Evolutionary conservation across 2,329 filamentous ascomycete genomes (phyloP).

Genomic region (Arachnopeziza araneosa): DNA sequence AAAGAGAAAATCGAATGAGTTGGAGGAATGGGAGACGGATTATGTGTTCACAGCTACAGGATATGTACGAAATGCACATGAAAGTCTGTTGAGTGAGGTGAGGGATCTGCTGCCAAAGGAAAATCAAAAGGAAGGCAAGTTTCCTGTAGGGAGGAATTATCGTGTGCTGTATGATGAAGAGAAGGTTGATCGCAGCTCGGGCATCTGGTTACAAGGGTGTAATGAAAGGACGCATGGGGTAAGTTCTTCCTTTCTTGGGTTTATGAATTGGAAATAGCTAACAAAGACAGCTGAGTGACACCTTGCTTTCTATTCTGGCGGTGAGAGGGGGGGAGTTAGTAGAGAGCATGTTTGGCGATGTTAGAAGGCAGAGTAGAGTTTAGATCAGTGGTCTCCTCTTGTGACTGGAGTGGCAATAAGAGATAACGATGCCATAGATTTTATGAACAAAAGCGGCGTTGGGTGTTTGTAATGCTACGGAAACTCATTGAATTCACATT

Average conservation of each 20-base stretch:
- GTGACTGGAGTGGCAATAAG: no score
- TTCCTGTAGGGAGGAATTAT: constrained; percentile 74
- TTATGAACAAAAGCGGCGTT: no score
- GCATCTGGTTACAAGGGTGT: constrained; percentile 90
- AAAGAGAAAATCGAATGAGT: constrained; percentile 16
- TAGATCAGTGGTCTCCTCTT: no score
- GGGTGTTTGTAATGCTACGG: no score
- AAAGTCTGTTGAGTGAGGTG: constrained; percentile 66
- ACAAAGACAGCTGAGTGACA: constrained; percentile 62
- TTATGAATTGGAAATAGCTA: not conserved
- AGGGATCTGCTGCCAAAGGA: constrained; percentile 59
- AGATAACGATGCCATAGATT: no score
- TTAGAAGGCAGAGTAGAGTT: not conserved
- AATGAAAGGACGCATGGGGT: constrained; percentile 89
- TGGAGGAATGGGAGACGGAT: constrained; percentile 55
- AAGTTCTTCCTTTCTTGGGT: constrained; percentile 35
- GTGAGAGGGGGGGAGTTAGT: constrained; percentile 75
- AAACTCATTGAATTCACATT: no score
- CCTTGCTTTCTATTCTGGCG: constrained; percentile 71
- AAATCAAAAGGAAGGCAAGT: constrained; percentile 35
- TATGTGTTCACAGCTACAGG: constrained; percentile 85
- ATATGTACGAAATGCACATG: constrained; percentile 72
- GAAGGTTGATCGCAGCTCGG: constrained; percentile 62
- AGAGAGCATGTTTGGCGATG: constrained; percentile 59
- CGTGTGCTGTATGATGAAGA: constrained; percentile 64